These are phyloP conservation scores for Tylopilus plumbeoviolaceoides DNA, from an alignment of 768 basidiomycete species.

Conservation along the genomic window DNA sequence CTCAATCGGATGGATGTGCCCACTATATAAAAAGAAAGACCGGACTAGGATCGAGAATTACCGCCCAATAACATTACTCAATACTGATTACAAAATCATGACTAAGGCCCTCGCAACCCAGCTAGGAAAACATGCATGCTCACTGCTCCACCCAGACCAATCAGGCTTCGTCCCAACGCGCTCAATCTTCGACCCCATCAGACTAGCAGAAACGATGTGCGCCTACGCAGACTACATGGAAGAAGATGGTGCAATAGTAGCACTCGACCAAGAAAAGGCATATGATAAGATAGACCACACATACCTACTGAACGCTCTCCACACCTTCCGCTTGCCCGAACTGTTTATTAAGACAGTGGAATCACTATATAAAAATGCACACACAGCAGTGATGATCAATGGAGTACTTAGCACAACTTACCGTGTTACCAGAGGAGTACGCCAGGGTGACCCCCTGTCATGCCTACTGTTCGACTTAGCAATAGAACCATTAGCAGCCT, in stretches of 20 bases:
- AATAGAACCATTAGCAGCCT: background rate
- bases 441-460: slow-evolving; percentile 26
- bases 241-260: slow-evolving; percentile 25
- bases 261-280: no score
- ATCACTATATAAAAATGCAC: background rate
- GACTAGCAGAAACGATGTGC: slow-evolving; percentile 25
- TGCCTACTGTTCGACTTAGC: background rate
- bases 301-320: slow-evolving; percentile 15
- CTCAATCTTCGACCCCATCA: slow-evolving; percentile 31
- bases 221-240: slow-evolving; percentile 12
- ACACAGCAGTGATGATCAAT: background rate
- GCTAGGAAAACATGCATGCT: slow-evolving; percentile 9
- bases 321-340: background rate
- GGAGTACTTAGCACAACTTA: background rate
- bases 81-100: slow-evolving; percentile 12
- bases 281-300: slow-evolving; percentile 35
- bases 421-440: slow-evolving; percentile 22
- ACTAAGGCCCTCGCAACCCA: slow-evolving; percentile 22
- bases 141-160: slow-evolving; percentile 26
- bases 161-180: slow-evolving; percentile 34
- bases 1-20: no score
- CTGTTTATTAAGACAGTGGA: background rate
- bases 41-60: slow-evolving; percentile 13
- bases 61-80: slow-evolving; percentile 32
- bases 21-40: no score